Evolutionary conservation across 345 rosid genomes (phyloP), one percentile per base, ranked within the genome.

Genomic region (Bretschneidera sinensis): DNA sequence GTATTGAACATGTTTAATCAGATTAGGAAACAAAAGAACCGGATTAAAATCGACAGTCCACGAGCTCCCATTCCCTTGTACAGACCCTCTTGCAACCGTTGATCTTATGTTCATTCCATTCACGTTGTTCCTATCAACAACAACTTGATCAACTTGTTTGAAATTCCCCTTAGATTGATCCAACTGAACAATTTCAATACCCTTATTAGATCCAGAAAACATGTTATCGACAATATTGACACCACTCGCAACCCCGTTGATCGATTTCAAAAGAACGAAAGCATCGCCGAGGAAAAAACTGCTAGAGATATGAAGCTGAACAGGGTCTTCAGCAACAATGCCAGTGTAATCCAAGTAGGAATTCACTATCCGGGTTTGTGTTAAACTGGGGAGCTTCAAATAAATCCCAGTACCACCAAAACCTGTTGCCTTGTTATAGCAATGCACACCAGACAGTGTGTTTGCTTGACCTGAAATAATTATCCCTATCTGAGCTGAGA

Each of bases 331-430:
- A 1, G 89, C 85, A 5, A 91, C 83, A 23, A 94, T 94, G 0
- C 96, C 83, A 0, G 90, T 81, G 79, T 73, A 94, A 50, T 94
- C 96, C 85, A 90, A 15, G 65, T 89, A 92, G 22, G 82, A 89
- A 72, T 92, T 92, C 23, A 87, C 78, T 17, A 92, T 86, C 51
- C 95, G 67, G 51, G 86, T 94, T 60, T 94, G 95, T 0, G 97
- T 83, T 7, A 83, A 66, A 48, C 83, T 75, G 5, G 95, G 91
- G 21, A 88, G 64, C 74, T 74, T 88, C 69, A 90, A 43, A 60
- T 90, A 86, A 67, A 94, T 80, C 15, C 97, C 97, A 2, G 91
- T 90, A 23, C 99, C 97, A 10, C 99, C 97, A 23, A 82, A 94
- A 13, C 96, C 88, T 2, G 91, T 78, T 0, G 97, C 99, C 63